These are phyloP conservation scores for Verticillium isaacii DNA, from an alignment of 2,329 filamentous ascomycete genomes.

Conservation along the genomic window DNA sequence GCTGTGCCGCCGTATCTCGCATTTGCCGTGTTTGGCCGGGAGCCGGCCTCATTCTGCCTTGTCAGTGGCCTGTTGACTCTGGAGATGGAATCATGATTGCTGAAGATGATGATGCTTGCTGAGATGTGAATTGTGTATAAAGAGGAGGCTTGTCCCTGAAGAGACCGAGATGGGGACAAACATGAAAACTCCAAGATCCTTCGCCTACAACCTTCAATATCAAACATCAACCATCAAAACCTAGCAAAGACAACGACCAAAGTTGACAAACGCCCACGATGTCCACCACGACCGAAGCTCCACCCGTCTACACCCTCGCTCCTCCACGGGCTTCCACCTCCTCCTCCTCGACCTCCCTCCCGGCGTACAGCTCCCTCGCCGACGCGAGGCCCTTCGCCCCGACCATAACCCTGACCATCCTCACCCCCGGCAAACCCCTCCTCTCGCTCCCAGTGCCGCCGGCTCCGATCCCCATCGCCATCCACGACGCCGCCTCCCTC, in stretches of 20 bases:
- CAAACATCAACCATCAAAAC: no score
- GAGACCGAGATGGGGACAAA: no score
- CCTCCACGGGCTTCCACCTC: constrained; percentile 6
- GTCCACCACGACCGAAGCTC: neutral
- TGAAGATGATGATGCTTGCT: neutral
- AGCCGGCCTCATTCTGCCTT: neutral
- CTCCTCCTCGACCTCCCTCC: constrained; percentile 16
- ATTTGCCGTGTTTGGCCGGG: neutral
- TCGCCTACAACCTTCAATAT: neutral
- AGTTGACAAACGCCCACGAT: neutral
- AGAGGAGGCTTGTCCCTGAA: no score
- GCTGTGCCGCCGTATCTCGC: neutral
- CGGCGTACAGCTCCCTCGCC: constrained; percentile 18
- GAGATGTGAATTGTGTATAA: no score
- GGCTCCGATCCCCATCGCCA: constrained; percentile 31
- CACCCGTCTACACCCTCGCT: neutral
- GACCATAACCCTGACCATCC: constrained; percentile 42
- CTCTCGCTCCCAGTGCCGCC: constrained; percentile 36
- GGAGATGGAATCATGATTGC: neutral
- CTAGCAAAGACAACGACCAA: no score
- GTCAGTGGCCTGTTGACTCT: neutral
- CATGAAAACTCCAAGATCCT: neutral
- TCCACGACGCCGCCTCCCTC: constrained; percentile 29
- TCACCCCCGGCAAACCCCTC: constrained; percentile 37
- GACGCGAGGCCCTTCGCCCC: constrained; percentile 29